Evolutionary conservation across 2,329 filamentous ascomycete species (phyloP).

Genomic region (Paecilomyces formosus): DNA sequence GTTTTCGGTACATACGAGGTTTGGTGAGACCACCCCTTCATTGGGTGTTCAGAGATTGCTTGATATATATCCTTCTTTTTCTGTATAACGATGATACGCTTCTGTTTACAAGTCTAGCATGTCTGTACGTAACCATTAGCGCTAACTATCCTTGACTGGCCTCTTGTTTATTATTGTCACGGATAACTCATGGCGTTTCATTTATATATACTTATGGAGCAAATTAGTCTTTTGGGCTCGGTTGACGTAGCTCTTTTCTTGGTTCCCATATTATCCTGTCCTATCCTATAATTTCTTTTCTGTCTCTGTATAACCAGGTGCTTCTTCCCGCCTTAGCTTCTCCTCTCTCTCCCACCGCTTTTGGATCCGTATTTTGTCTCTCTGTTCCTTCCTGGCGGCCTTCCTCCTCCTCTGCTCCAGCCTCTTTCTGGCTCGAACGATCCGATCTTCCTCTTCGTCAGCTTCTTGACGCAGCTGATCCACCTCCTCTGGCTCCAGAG

Average conservation of each 20-base stretch:
- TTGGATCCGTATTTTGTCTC: constrained; percentile 16
- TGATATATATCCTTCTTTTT: background rate
- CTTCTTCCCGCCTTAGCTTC: constrained; percentile 28
- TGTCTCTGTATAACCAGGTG: constrained; percentile 20
- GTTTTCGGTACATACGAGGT: background rate
- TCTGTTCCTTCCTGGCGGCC: constrained; percentile 22
- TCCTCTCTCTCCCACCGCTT: constrained; percentile 32
- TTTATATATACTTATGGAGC: constrained; percentile 2
- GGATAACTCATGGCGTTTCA: background rate
- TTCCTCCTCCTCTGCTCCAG: constrained; percentile 20
- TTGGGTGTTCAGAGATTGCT: background rate
- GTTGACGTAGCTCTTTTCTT: constrained; percentile 9
- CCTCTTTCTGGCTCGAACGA: constrained; percentile 27
- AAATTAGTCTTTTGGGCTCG: constrained; percentile 2
- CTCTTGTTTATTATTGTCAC: background rate
- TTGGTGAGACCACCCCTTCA: background rate
- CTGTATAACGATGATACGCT: constrained; percentile 3
- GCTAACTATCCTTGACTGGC: background rate
- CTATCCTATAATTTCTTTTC: constrained; percentile 14
- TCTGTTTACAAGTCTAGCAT: background rate
- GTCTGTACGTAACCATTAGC: background rate
- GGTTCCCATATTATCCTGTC: background rate
- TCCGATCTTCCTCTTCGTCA: constrained; percentile 31
- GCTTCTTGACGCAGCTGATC: constrained; percentile 34
- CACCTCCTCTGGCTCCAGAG: constrained; percentile 37